Conservation (phyloP, 495 filamentous ascomycete species). For the Xylaria scruposa region DNA sequence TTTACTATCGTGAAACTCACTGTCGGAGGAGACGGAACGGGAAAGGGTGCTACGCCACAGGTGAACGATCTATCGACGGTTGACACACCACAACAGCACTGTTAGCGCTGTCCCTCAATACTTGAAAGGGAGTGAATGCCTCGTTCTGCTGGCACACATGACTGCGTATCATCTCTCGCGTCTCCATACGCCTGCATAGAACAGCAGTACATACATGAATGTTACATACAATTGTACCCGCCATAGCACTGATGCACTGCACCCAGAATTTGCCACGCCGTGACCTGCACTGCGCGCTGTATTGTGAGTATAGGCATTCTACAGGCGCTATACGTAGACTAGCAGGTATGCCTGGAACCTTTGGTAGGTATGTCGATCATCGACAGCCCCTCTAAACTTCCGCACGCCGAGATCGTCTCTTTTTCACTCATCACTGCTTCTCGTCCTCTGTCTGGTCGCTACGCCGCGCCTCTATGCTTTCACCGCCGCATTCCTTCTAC, state of each 20-base stretch:
- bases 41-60: constrained; percentile 25
- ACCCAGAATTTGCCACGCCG: constrained; percentile 26
- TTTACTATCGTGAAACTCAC: constrained; percentile 22
- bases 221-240: constrained; percentile 10
- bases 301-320: background rate
- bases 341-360: background rate
- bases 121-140: constrained; percentile 19
- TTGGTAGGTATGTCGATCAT: background rate
- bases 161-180: constrained; percentile 23
- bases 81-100: constrained; percentile 18
- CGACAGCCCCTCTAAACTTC: constrained; percentile 14
- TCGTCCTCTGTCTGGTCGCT: background rate
- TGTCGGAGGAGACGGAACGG: constrained; percentile 18
- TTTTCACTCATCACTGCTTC: constrained; percentile 7
- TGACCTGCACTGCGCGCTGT: constrained; percentile 23
- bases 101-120: constrained; percentile 3
- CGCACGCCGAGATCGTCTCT: constrained; percentile 26
- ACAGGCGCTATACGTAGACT: constrained; percentile 2
- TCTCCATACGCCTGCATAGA: constrained; percentile 26
- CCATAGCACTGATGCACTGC: constrained; percentile 17
- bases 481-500: constrained; percentile 16
- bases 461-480: constrained; percentile 2
- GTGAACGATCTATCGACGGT: constrained; percentile 17
- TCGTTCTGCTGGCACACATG: constrained; percentile 27
- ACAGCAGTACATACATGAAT: constrained; percentile 6